A percentile compares a stretch with the other conserved stretches of the same genome.
These are phyloP conservation scores for Coniochaeta sp. DNA, from an alignment of 2,329 filamentous ascomycete species.

Conservation along the genomic window DNA sequence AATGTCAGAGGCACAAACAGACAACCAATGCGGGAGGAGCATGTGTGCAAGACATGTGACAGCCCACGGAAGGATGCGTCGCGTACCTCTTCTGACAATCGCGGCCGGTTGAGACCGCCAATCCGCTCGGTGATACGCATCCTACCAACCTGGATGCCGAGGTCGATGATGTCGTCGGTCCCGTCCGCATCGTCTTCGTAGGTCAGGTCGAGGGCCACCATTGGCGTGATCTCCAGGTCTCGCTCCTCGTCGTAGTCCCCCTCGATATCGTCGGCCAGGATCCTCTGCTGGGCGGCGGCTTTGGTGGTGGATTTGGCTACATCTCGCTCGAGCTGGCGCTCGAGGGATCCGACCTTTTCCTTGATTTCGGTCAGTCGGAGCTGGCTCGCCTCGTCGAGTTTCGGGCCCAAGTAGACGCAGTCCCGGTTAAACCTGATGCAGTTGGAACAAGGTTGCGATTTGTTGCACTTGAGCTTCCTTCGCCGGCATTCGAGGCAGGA, in stretches of 20 bases:
- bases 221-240: constrained; percentile 53
- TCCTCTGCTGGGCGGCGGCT: constrained; percentile 25
- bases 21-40: no score
- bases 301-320: constrained; percentile 41
- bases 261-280: constrained; percentile 42
- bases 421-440: constrained; percentile 48
- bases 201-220: constrained; percentile 57
- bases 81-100: constrained; percentile 61
- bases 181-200: constrained; percentile 57
- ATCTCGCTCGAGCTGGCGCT: constrained; percentile 62
- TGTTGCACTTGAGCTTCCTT: constrained; percentile 74
- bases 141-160: constrained; percentile 64
- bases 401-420: constrained; percentile 57
- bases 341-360: constrained; percentile 67
- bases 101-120: constrained; percentile 64
- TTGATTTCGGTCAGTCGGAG: constrained; percentile 69
- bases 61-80: neutral
- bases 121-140: constrained; percentile 69
- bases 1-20: neutral
- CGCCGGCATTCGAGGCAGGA: constrained; percentile 66
- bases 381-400: constrained; percentile 63
- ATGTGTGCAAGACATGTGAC: neutral
- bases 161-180: constrained; percentile 58
- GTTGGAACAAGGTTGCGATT: constrained; percentile 63
- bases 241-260: constrained; percentile 53